Evolutionary conservation across 345 rosid genomes (phyloP).

Genomic region (Jatropha curcas): DNA sequence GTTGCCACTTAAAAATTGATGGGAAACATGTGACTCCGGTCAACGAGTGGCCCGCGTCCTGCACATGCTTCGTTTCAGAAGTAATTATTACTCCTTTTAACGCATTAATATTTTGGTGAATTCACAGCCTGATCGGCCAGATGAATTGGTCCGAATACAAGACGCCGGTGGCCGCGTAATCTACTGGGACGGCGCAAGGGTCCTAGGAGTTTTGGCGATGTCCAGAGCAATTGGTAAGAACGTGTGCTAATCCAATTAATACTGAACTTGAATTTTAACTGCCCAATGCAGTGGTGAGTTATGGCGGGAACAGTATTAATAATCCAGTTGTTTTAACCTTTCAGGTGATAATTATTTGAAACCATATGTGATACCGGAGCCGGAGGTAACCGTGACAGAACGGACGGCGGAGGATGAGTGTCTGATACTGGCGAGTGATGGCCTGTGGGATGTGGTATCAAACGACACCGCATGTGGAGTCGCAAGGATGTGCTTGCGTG

Average conservation of each 20-base stretch:
- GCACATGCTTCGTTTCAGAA: neutral
- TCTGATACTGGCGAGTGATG: slow-evolving; percentile 77
- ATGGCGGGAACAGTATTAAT: neutral
- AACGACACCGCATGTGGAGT: slow-evolving; percentile 76
- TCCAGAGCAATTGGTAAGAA: slow-evolving; percentile 80
- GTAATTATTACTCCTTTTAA: neutral
- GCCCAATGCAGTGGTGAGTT: too few relatives aligned
- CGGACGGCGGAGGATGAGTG: slow-evolving; percentile 76
- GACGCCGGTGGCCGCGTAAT: slow-evolving; percentile 82
- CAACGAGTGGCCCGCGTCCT: neutral
- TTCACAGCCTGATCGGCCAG: slow-evolving; percentile 83
- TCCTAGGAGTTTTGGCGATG: slow-evolving; percentile 83
- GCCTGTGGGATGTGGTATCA: slow-evolving; percentile 91
- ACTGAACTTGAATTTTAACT: neutral
- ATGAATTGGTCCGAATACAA: slow-evolving; percentile 68
- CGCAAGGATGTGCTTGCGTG: slow-evolving; percentile 60
- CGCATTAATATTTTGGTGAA: neutral
- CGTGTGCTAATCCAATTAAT: neutral
- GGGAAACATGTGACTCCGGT: neutral
- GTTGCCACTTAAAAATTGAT: neutral
- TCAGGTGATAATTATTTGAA: slow-evolving; percentile 84
- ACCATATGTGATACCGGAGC: slow-evolving; percentile 82
- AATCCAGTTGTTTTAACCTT: neutral
- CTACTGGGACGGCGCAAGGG: slow-evolving; percentile 88
- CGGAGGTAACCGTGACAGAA: slow-evolving; percentile 68